Base-by-base conservation (phyloP, 2,329 filamentous ascomycete genomes). In the Aspergillus neotritici region DNA sequence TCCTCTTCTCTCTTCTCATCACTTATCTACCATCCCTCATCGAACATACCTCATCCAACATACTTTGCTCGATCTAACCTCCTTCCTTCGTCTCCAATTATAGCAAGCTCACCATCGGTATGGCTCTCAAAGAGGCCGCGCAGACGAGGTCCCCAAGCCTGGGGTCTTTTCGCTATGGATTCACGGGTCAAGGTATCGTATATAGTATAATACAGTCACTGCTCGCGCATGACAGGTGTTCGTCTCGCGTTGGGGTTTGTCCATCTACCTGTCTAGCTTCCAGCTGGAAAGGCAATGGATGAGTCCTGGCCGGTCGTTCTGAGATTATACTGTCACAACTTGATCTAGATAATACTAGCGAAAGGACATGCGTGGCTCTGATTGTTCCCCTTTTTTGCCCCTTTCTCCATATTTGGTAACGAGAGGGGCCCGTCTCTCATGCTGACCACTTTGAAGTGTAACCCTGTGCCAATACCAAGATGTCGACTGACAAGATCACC, bases 321-420 rank as follows among this genome's bases (percentile, higher is more conserved):
- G 81, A 85, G 82, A 86, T 78, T 70, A 84, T 83, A 86, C 82
- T 82, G 82, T 76, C 71, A 72, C 76, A 86, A 87, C 83, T 87
- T 87, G 83, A 86, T 85, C 82, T 85, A 82, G 80, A 82, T 83
- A 86, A 86, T 86, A 77, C 82, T 82, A 86, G 84, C 84, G 84
- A 83, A 87, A 87, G 84, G 80, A 87, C 79, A 83, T 87, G 84
- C 84, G 84, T 83, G 79, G 80, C 80, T 75, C 70, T 64, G 58
- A 66, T 61, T 62, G 55, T 58, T 52, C 65, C 64, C 65, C 21
- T 8, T 61, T 60, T 60, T 60, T 46, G 44, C 57, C 60, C 56
- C 48, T 53, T 46, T 48, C 44, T 48, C 47, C 44, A 43, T 17
- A 5, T 17, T 25, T 25, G 21, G 6, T 25, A 35, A 39, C 34